phyloP scores from a whole-genome alignment of 805 yeast genomes.

The Candida xiaguanensis region DNA sequence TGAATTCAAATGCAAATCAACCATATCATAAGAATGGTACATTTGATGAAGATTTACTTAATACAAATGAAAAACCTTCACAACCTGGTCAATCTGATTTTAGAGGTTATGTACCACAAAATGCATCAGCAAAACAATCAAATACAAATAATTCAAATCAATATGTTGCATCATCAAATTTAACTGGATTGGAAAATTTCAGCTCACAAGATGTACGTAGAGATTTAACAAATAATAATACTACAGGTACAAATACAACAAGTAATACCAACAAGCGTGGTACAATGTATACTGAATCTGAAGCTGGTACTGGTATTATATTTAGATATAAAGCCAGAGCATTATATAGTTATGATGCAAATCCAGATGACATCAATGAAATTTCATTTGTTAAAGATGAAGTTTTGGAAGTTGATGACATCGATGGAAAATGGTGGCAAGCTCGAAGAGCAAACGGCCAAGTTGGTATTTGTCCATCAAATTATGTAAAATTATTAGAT shows the following conservation, averaged over 20 bases:
- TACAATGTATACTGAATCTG: slow-evolving; percentile 16
- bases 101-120: slow-evolving; percentile 19
- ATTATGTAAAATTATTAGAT: slow-evolving; percentile 76
- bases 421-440: slow-evolving; percentile 98
- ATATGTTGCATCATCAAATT: slow-evolving; percentile 50
- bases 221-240: slow-evolving; percentile 24
- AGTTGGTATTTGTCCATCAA: slow-evolving; percentile 94
- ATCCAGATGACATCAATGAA: slow-evolving; percentile 90
- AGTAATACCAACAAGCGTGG: slow-evolving; percentile 19
- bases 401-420: slow-evolving; percentile 85
- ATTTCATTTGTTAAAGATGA: slow-evolving; percentile 89
- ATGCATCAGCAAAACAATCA: slow-evolving; percentile 27
- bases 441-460: slow-evolving; percentile 87
- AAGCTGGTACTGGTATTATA: slow-evolving; percentile 27
- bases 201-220: slow-evolving; percentile 33
- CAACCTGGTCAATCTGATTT: slow-evolving; percentile 14
- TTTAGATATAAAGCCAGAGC: slow-evolving; percentile 88
- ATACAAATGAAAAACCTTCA: background rate
- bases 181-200: slow-evolving; percentile 60
- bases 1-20: slow-evolving; percentile 4
- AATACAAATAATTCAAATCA: slow-evolving; percentile 21
- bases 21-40: slow-evolving; percentile 1
- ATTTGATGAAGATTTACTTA: background rate
- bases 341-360: slow-evolving; percentile 81
- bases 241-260: background rate